Evolutionary conservation across 495 filamentous ascomycete genomes (phyloP).

Genomic region (Penicillium diatomitis): DNA sequence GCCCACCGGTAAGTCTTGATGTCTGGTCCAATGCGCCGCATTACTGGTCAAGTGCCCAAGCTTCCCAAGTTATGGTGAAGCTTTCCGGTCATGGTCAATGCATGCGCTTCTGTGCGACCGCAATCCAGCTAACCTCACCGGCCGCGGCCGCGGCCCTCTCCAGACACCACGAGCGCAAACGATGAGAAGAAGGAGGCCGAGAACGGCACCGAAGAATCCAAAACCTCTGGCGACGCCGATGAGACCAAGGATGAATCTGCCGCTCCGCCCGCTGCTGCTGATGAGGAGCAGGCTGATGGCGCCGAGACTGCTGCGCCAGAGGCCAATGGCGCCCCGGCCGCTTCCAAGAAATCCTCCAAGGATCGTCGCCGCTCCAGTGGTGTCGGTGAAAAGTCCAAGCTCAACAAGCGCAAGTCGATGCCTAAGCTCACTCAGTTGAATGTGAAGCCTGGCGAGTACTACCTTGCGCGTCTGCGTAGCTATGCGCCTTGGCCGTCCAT

Average conservation of each 20-base stretch:
- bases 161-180: slow-evolving; percentile 18
- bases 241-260: slow-evolving; percentile 27
- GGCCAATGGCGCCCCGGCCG: slow-evolving; percentile 38
- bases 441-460: slow-evolving; percentile 78
- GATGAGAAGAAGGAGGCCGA: slow-evolving; percentile 26
- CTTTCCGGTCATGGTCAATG: too few species aligned
- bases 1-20: slow-evolving; percentile 22
- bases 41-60: not conserved
- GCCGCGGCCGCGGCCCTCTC: not conserved
- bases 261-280: slow-evolving; percentile 15
- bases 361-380: slow-evolving; percentile 60
- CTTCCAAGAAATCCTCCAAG: slow-evolving; percentile 39
- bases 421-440: slow-evolving; percentile 60
- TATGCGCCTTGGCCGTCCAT: slow-evolving; percentile 87
- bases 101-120: slow-evolving; percentile 14
- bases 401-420: slow-evolving; percentile 76
- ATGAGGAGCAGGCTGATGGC: slow-evolving; percentile 7
- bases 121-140: slow-evolving; percentile 16
- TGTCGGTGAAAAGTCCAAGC: slow-evolving; percentile 55
- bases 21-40: not conserved
- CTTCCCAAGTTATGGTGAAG: slow-evolving; percentile 1
- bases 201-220: slow-evolving; percentile 17
- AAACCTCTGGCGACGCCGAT: slow-evolving; percentile 15
- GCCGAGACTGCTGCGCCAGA: slow-evolving; percentile 18
- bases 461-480: slow-evolving; percentile 78